Evolutionary conservation across 2,329 filamentous ascomycete genomes (phyloP).

Genomic region (Sordariomycetes sp.): DNA sequence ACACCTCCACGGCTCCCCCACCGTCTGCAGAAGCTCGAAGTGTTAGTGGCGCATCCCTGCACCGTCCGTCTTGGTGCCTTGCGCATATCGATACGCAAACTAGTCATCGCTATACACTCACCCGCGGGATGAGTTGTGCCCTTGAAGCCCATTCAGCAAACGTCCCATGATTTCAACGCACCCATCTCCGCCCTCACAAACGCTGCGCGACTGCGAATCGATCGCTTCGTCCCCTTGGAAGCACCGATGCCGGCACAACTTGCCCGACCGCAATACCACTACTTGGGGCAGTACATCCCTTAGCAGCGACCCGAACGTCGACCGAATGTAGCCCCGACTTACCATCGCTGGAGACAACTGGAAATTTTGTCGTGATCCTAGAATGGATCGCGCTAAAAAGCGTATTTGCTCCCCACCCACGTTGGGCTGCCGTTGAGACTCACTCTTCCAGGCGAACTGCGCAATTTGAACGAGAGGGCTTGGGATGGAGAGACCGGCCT

Average conservation of each 20-base stretch:
- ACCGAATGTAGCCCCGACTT: conserved; percentile 45
- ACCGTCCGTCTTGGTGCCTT: too few relatives aligned
- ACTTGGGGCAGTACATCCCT: conserved; percentile 27
- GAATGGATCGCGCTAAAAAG: conserved; percentile 58
- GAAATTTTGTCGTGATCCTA: too few relatives aligned
- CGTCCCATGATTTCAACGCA: too few relatives aligned
- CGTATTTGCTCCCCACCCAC: conserved; percentile 26
- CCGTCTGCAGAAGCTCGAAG: too few relatives aligned
- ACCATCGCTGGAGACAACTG: too few relatives aligned
- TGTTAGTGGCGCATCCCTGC: too few relatives aligned
- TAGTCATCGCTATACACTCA: too few relatives aligned
- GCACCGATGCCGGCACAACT: conserved; percentile 30
- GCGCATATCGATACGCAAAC: too few relatives aligned
- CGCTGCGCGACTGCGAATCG: neutral
- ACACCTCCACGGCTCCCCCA: too few relatives aligned
- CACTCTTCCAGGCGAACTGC: conserved; percentile 77
- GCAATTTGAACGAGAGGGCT: conserved; percentile 74
- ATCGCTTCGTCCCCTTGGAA: conserved; percentile 1
- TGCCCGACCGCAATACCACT: conserved; percentile 21
- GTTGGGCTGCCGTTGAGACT: conserved; percentile 1
- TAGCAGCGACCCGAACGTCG: conserved; percentile 29
- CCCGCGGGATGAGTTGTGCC: too few relatives aligned
- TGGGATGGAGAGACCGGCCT: conserved; percentile 90
- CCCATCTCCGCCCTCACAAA: neutral
- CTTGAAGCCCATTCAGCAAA: too few relatives aligned